Evolutionary conservation across 352 stramenopile genomes (phyloP).

Genomic region (Phytophthora citricola): DNA sequence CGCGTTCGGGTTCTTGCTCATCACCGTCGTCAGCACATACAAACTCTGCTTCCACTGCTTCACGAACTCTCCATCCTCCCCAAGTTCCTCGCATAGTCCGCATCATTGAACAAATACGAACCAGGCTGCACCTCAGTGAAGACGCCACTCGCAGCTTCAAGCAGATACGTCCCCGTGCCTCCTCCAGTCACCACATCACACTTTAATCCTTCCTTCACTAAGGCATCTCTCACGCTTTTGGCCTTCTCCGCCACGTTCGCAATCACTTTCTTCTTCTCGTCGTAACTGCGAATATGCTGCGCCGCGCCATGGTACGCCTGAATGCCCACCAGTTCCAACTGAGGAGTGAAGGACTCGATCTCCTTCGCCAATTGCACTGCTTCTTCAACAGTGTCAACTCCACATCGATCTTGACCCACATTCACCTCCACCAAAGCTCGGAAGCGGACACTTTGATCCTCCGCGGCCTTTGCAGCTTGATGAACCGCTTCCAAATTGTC

Average conservation of each 20-base stretch:
- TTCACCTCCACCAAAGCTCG: conserved; percentile 75
- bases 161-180: conserved; percentile 70
- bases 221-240: conserved; percentile 44
- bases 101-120: conserved; percentile 83
- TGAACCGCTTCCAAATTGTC: conserved; percentile 53
- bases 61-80: conserved; percentile 46
- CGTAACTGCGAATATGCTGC: conserved; percentile 73
- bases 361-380: conserved; percentile 47
- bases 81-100: conserved; percentile 69
- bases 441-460: conserved; percentile 40
- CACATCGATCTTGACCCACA: conserved; percentile 78
- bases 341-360: conserved; percentile 29
- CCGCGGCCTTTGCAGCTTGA: conserved; percentile 45
- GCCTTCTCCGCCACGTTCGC: conserved; percentile 47
- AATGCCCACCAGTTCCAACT: conserved; percentile 58
- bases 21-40: conserved; percentile 76
- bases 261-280: conserved; percentile 60
- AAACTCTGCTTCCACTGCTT: conserved; percentile 67
- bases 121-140: conserved; percentile 84
- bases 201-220: conserved; percentile 37
- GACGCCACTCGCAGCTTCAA: conserved; percentile 64
- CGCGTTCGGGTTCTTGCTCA: conserved; percentile 54
- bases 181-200: conserved; percentile 77
- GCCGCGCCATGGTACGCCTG: conserved; percentile 78
- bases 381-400: conserved; percentile 59